Evolutionary conservation across 768 basidiomycete species (phyloP).

Genomic region (Termitomyces sp.): DNA sequence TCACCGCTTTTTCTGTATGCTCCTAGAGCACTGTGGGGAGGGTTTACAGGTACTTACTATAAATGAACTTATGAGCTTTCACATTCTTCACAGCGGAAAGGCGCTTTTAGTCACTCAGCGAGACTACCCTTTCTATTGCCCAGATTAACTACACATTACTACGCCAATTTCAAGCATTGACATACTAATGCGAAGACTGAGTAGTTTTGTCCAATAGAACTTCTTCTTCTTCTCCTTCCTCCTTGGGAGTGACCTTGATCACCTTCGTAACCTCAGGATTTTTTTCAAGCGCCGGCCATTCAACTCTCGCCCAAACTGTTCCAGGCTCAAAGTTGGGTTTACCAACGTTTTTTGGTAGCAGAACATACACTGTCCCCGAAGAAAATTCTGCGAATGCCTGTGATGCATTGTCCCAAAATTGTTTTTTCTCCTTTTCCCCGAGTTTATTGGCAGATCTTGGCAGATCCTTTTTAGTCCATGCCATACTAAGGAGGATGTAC

Average conservation of each 20-base stretch:
- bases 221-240: background rate
- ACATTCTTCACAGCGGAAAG: no score
- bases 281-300: background rate
- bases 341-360: background rate
- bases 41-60: no score
- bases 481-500: background rate
- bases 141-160: background rate
- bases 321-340: background rate
- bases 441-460: no score
- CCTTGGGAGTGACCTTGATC: background rate
- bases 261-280: background rate
- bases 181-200: background rate
- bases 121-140: background rate
- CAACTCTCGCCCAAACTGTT: background rate
- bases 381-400: background rate
- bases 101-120: no score
- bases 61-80: no score
- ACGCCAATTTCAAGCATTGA: background rate
- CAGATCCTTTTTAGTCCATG: background rate
- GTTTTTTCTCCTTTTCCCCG: no score
- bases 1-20: no score
- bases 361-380: background rate
- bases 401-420: background rate
- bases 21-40: no score
- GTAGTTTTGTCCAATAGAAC: background rate